A percentile compares a stretch with the other conserved stretches of the same genome.
These are phyloP conservation scores for Lumnitzera littorea DNA, from an alignment of 345 rosid species.

Conservation along the genomic window DNA sequence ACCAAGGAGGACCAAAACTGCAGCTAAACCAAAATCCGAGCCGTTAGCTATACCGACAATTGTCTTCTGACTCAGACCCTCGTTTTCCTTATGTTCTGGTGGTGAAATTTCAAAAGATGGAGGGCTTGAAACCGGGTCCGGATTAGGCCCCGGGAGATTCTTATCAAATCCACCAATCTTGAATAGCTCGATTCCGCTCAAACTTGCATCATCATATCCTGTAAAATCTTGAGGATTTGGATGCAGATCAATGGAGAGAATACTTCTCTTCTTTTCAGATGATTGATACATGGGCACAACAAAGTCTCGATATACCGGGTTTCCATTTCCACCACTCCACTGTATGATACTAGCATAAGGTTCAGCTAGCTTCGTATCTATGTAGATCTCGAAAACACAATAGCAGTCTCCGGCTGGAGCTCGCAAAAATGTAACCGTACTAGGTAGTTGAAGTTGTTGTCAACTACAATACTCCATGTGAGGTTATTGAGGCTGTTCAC, in stretches of 20 bases:
- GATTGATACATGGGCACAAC: not conserved
- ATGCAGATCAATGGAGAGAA: conserved; percentile 14
- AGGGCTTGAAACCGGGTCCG: conserved; percentile 1
- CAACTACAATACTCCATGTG: conserved; percentile 29
- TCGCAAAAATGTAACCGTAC: conserved; percentile 25
- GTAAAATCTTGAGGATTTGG: not conserved
- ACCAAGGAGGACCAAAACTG: too few species aligned
- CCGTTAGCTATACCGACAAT: too few species aligned
- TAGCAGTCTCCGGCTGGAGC: not conserved
- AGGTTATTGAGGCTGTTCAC: conserved; percentile 14
- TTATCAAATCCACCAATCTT: conserved; percentile 10
- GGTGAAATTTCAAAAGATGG: too few species aligned
- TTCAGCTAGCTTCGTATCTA: conserved; percentile 13
- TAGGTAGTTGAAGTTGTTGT: conserved; percentile 23
- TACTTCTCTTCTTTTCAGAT: not conserved
- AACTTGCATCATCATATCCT: conserved; percentile 13
- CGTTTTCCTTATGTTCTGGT: too few species aligned
- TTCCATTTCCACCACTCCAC: conserved; percentile 10
- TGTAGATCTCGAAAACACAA: conserved; percentile 17
- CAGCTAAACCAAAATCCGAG: too few species aligned
- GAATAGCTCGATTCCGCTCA: conserved; percentile 37
- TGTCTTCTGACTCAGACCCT: too few species aligned
- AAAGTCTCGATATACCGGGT: conserved; percentile 26
- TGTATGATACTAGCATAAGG: not conserved
- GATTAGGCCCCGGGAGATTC: conserved; percentile 21